Evolutionary conservation across 495 filamentous ascomycete genomes (phyloP), one percentile per base, ranked within the genome.

Genomic region (Podospora pseudoanserina): DNA sequence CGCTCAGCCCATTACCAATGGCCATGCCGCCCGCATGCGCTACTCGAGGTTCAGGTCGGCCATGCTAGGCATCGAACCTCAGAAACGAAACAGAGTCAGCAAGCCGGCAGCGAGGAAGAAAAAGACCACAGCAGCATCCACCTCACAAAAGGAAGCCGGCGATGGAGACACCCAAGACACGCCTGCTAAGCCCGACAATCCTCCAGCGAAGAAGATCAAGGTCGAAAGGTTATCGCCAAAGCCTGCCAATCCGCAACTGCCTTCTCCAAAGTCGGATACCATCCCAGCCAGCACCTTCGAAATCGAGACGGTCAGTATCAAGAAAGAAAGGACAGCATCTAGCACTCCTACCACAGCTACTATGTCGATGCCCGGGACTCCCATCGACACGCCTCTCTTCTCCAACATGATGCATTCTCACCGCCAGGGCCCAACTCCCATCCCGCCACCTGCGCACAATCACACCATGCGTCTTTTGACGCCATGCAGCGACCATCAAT

Each of bases 21-120:
- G 90, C 72, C 91, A 93, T 76, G 91, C 91, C 9, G 90, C 91
- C 34, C 89, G 91, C 59, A 93, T 93, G 91, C 89, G 91, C 44
- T 93, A 86, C 76, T 88, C 87, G 23, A 87, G 91, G 55, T 91
- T 92, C 80, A 81, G 67, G n/a, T 63, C 72, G n/a, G 70, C 75
- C 39, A 78, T 82, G 72, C 67, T 82, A 13, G 79, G 79, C 54
- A 68, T 74, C 32, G 78, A 83, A 69, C 80, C 81, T 5, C 76
- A 78, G 60, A 72, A 72, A 30, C 77, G 80, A 11, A 82, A 80
- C 71, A 77, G 79, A 57, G 66, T 71, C n/a, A 63, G 67, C 54
- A 83, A 77, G 65, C 67, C 65, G 9, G 72, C 75, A 28, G 75
- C 79, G 19, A 64, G 75, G 49, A 85, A 81, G 72, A 79, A 78